Evolutionary conservation across 2,329 filamentous ascomycete genomes (phyloP).

Genomic region (Cladosporium sp.): DNA sequence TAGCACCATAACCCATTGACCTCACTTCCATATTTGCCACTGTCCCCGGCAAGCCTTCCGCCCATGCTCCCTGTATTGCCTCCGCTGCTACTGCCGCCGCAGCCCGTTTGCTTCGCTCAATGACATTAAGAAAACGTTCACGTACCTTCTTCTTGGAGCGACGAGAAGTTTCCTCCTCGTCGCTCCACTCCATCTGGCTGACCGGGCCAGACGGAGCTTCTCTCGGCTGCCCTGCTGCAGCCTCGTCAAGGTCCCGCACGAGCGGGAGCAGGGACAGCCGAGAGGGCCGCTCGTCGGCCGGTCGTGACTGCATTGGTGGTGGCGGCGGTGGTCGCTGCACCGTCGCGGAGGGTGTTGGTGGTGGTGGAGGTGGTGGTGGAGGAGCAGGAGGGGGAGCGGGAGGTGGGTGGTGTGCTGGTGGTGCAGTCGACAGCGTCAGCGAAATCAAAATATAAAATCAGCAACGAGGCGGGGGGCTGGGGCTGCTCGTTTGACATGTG

Average conservation of each 20-base stretch:
- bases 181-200: slow-evolving; percentile 10
- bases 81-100: background rate
- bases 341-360: background rate
- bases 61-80: background rate
- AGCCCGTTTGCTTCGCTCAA: background rate
- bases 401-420: background rate
- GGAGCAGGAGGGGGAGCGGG: background rate
- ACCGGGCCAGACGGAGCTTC: slow-evolving; percentile 3
- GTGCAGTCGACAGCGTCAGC: background rate
- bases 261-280: slow-evolving; percentile 7
- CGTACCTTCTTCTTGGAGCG: slow-evolving; percentile 5
- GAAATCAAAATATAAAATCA: background rate
- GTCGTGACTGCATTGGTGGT: slow-evolving; percentile 8
- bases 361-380: background rate
- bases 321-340: slow-evolving; percentile 2
- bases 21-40: background rate
- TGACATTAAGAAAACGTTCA: background rate
- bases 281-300: slow-evolving; percentile 3
- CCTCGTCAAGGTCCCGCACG: slow-evolving; percentile 6
- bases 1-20: background rate
- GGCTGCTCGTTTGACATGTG: background rate
- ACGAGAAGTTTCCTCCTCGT: slow-evolving; percentile 1
- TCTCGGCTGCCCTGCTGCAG: background rate
- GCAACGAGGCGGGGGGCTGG: background rate
- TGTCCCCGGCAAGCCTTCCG: background rate